A percentile compares a stretch with the other conserved stretches of the same genome.
phyloP scores from a whole-genome alignment of 1,139 yeast genomes.

The Debaryomyces subglobosus region DNA sequence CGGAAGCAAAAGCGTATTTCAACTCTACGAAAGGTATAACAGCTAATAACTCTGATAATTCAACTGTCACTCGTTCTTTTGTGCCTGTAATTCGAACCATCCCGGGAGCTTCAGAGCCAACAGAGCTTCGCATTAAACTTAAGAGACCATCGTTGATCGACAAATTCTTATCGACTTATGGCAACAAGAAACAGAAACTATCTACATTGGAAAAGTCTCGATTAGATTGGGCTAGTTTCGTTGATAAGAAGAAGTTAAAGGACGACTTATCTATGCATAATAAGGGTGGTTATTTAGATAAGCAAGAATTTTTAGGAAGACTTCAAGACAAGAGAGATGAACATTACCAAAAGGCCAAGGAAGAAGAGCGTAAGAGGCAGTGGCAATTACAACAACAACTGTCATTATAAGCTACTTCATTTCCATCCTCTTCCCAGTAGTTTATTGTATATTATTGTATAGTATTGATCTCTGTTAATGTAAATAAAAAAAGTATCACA shows the following conservation, averaged over 20 bases:
- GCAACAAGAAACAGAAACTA: conserved; percentile 59
- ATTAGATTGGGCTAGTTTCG: conserved; percentile 94
- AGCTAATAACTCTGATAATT: not conserved
- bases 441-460: not conserved
- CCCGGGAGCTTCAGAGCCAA: conserved; percentile 34
- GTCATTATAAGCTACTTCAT: not conserved
- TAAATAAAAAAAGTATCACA: conserved; percentile 6
- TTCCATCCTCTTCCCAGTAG: not conserved
- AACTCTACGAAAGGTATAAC: conserved; percentile 50
- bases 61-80: conserved; percentile 24
- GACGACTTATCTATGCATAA: conserved; percentile 82
- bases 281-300: conserved; percentile 84
- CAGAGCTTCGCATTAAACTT: conserved; percentile 42
- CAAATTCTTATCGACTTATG: conserved; percentile 41
- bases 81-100: conserved; percentile 43
- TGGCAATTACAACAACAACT: conserved; percentile 28
- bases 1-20: conserved; percentile 83
- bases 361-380: conserved; percentile 36
- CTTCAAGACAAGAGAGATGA: conserved; percentile 70
- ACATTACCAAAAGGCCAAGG: conserved; percentile 61
- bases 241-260: conserved; percentile 79
- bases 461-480: not conserved
- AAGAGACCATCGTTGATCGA: conserved; percentile 81
- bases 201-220: conserved; percentile 92
- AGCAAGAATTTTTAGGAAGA: conserved; percentile 83